A percentile compares a stretch with the other conserved stretches of the same genome.
These are phyloP conservation scores for Chloropicon primus DNA, from an alignment of 139 green algal genomes.

Conservation along the genomic window DNA sequence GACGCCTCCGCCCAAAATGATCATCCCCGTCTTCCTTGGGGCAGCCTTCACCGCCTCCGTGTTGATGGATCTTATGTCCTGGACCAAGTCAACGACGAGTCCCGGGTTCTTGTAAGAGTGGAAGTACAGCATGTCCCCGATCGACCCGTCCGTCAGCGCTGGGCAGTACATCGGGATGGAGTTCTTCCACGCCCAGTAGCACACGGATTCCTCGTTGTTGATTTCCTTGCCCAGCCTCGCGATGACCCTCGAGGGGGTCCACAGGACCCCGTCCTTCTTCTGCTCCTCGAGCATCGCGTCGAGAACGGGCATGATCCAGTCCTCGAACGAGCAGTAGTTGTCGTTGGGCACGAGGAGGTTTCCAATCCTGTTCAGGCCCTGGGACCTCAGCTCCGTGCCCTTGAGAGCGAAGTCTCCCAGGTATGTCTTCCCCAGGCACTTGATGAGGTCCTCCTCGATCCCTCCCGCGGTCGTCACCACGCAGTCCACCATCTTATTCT, in stretches of 20 bases:
- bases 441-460: slow-evolving; percentile 98
- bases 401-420: slow-evolving; percentile 80
- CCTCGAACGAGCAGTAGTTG: slow-evolving; percentile 99
- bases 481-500: slow-evolving; percentile 87
- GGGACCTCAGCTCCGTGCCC: slow-evolving; percentile 61
- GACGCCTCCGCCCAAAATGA: background rate
- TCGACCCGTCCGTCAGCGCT: slow-evolving; percentile 73
- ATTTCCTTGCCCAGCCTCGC: slow-evolving; percentile 73
- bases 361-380: slow-evolving; percentile 89
- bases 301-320: slow-evolving; percentile 97
- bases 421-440: slow-evolving; percentile 86
- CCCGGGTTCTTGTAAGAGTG: slow-evolving; percentile 76
- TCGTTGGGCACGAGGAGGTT: slow-evolving; percentile 99
- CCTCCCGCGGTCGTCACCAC: slow-evolving; percentile 91
- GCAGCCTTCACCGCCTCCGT: slow-evolving; percentile 70
- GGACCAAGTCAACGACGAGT: slow-evolving; percentile 49
- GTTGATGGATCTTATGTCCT: slow-evolving; percentile 79
- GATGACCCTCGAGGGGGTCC: slow-evolving; percentile 70
- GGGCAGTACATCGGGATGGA: slow-evolving; percentile 93
- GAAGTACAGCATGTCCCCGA: slow-evolving; percentile 98
- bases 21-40: slow-evolving; percentile 46
- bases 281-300: slow-evolving; percentile 86
- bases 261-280: slow-evolving; percentile 52
- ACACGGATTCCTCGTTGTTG: slow-evolving; percentile 69
- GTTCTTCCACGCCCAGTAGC: slow-evolving; percentile 80